Evolutionary conservation across 148 eudicot genomes (phyloP).

Genomic region (Chenopodium suecicum): DNA sequence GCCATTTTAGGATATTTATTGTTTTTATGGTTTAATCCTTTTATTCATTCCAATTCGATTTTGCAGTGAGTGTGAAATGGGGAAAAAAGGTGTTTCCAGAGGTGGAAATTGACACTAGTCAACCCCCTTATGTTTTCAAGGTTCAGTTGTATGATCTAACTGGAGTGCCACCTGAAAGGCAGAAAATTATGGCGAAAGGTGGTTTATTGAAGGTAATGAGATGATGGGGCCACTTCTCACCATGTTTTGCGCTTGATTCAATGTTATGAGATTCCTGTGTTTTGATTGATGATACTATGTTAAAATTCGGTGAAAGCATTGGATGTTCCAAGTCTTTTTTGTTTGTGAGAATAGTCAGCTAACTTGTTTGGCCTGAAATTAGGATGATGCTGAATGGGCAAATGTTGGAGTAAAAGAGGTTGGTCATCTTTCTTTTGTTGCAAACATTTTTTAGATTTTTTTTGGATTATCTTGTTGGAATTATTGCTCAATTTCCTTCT

Average conservation of each 20-base stretch:
- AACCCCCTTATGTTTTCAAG: conserved; percentile 88
- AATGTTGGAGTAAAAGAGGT: conserved; percentile 92
- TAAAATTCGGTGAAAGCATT: background rate
- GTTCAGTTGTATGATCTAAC: conserved; percentile 86
- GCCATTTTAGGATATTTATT: background rate
- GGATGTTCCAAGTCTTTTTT: background rate
- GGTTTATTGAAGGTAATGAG: conserved; percentile 85
- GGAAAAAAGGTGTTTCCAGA: conserved; percentile 71
- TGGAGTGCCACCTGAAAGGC: conserved; percentile 98
- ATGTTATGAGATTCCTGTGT: background rate
- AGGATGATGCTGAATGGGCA: conserved; percentile 98
- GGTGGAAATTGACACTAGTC: conserved; percentile 87
- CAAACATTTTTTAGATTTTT: background rate
- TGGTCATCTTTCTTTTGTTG: conserved; percentile 24
- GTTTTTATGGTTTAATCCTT: background rate
- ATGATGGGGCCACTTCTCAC: background rate
- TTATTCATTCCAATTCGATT: background rate
- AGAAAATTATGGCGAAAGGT: conserved; percentile 96
- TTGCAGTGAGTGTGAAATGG: conserved; percentile 98
- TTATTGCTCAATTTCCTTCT: conserved; percentile 8
- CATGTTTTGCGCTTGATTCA: background rate
- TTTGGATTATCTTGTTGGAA: conserved; percentile 12
- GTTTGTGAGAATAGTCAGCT: background rate
- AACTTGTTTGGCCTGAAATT: conserved; percentile 21
- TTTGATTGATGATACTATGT: conserved; percentile 2